Conservation (phyloP, 371 early-diverging fungal species). For the Rhizopus stolonifer region DNA sequence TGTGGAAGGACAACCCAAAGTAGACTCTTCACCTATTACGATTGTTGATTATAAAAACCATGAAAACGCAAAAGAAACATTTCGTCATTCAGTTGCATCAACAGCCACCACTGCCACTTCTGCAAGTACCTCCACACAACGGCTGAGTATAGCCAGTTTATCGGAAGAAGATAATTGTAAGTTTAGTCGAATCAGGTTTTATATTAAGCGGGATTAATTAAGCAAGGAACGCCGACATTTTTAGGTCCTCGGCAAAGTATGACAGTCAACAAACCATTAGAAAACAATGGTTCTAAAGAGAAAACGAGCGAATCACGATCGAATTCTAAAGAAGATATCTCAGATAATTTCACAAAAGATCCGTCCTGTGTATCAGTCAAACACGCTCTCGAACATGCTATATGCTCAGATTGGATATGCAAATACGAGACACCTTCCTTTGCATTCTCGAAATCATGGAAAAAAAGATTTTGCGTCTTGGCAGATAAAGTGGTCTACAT, state of each 20-base stretch:
- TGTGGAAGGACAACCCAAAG: not conserved
- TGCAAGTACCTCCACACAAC: not conserved
- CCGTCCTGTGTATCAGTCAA: slow-evolving; percentile 39
- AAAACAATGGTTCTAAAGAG: too few relatives aligned
- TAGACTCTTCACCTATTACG: not conserved
- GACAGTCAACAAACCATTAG: too few relatives aligned
- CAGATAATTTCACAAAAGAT: too few relatives aligned
- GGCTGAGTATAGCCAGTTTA: not conserved
- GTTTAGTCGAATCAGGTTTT: not conserved
- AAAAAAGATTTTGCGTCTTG: slow-evolving; percentile 32
- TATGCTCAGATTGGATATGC: slow-evolving; percentile 32
- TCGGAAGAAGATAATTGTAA: slow-evolving; percentile 3
- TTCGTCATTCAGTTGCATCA: not conserved
- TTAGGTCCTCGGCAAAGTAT: not conserved
- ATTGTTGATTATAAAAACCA: not conserved
- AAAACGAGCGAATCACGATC: too few relatives aligned
- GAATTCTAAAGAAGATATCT: too few relatives aligned
- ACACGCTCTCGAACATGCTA: slow-evolving; percentile 27
- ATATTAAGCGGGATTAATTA: not conserved
- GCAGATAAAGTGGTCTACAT: slow-evolving; percentile 33
- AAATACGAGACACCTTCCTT: slow-evolving; percentile 37
- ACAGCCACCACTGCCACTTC: not conserved
- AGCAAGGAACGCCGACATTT: not conserved
- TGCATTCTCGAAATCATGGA: slow-evolving; percentile 42
- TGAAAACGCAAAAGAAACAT: not conserved